Base-by-base conservation (phyloP, 225 moss, liverwort and hornwort species). In the Polytrichum formosum region DNA sequence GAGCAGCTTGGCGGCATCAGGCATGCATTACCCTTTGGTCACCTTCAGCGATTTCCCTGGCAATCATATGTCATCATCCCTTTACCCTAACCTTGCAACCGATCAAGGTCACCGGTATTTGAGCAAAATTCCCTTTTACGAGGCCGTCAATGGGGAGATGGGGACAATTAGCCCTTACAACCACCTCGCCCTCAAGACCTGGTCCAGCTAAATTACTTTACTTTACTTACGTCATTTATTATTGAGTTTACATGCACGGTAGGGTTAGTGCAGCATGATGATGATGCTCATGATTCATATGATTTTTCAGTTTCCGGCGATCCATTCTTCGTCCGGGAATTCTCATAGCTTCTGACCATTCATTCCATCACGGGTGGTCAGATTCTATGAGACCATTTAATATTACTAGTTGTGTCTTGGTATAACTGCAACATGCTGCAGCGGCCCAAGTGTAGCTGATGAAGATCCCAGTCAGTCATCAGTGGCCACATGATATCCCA, bases 321-420 rank as follows among this genome's bases (percentile, higher is more conserved):
- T 26, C 46, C 46, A 46, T 46, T 31, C 31, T 31, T 46, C 0
- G 46, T 46, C 46, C 74, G 74, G 85, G 82, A 85, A 77, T 65
- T 72, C 68, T 85, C 85, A 85, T 85, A 85, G 85, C 54, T 74
- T 72, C 82, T 85, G 85, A 85, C 82, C 85, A 85, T 77, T 58
- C 66, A 71, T 16, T 63, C 79, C 82, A 77, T 76, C 79, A 46
- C 68, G 85, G 28, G 1, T 85, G 85, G 79, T 85, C 85, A 85
- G 77, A 53, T 56, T 69, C 85, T 85, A 85, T 85, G 85, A 85
- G 54, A 46, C 63, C 46, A 79, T 74, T 46, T 46, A 46, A 46
- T 46, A 46, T 3, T 13, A 46, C 16, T 46, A 46, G 46, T 46
- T 46, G 46, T 13, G 46, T 46, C 46, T 46, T 46, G 46, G 46